Evolutionary conservation across 495 filamentous ascomycete species (phyloP).

Genomic region (Trichoderma asperelloides): DNA sequence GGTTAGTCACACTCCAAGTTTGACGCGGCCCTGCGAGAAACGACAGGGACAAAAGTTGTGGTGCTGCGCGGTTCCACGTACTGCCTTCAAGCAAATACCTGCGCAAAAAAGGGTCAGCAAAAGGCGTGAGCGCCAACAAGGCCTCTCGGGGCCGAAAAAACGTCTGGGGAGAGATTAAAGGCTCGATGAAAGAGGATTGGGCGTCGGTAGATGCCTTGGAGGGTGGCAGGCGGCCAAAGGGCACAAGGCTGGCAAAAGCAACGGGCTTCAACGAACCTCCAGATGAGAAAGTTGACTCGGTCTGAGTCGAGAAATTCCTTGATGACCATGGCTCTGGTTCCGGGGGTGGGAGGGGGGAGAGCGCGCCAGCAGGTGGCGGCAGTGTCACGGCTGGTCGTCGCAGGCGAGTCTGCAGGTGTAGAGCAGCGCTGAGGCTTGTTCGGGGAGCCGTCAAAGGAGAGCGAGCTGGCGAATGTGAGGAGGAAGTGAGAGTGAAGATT

Average conservation of each 20-base stretch:
- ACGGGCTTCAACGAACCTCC: slow-evolving; percentile 60
- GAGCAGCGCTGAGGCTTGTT: background rate
- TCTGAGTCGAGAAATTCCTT: slow-evolving; percentile 71
- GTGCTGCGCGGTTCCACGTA: slow-evolving; percentile 36
- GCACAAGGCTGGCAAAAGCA: background rate
- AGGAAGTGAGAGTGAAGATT: slow-evolving; percentile 4
- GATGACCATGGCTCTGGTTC: slow-evolving; percentile 31
- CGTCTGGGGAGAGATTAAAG: slow-evolving; percentile 10
- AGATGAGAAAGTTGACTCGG: slow-evolving; percentile 97
- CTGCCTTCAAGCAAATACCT: slow-evolving; percentile 88
- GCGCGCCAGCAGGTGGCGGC: slow-evolving; percentile 6
- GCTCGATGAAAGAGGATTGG: background rate
- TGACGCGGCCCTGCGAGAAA: slow-evolving; percentile 6
- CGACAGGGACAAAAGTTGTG: slow-evolving; percentile 1
- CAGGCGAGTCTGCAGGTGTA: slow-evolving; percentile 1
- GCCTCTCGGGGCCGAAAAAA: slow-evolving; percentile 4
- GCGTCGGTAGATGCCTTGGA: background rate
- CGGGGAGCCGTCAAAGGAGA: background rate
- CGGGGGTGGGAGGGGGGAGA: background rate
- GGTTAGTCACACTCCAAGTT: slow-evolving; percentile 11
- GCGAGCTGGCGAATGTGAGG: background rate
- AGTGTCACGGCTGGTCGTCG: slow-evolving; percentile 7
- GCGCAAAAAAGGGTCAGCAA: slow-evolving; percentile 25
- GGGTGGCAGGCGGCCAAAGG: background rate
- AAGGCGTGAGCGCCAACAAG: slow-evolving; percentile 17